These are phyloP conservation scores for Medicago ruthenica DNA, from an alignment of 306 rosid genomes.

Conservation along the genomic window DNA sequence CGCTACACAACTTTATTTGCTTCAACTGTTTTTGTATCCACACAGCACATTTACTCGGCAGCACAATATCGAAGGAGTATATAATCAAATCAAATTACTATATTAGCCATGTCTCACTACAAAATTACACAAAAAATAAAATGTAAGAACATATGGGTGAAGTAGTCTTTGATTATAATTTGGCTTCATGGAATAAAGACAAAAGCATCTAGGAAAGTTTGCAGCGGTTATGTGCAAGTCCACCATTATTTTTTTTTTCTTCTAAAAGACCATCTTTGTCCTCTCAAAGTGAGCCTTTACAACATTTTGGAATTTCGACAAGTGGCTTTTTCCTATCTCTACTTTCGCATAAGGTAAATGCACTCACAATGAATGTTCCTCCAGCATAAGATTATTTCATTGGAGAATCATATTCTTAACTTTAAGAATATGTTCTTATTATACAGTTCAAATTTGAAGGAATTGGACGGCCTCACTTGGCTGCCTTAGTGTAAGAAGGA, in stretches of 20 bases:
- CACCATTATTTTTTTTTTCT: conserved; percentile 10
- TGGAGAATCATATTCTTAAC: neutral
- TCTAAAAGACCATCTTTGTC: conserved; percentile 62
- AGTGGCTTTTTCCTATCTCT: conserved; percentile 38
- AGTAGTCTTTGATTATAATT: neutral
- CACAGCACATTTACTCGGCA: too few species aligned
- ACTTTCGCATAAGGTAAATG: conserved; percentile 46
- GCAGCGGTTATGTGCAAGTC: conserved; percentile 20
- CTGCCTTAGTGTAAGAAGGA: neutral
- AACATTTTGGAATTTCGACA: conserved; percentile 52
- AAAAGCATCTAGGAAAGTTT: conserved; percentile 48
- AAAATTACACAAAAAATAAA: conserved; percentile 3
- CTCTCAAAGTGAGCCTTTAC: conserved; percentile 11
- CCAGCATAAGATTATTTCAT: conserved; percentile 1
- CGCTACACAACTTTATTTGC: too few species aligned
- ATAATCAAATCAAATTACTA: conserved; percentile 36
- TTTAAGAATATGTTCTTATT: neutral
- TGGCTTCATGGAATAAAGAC: conserved; percentile 40
- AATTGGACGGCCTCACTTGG: neutral
- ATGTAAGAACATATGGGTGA: neutral
- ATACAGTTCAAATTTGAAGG: neutral
- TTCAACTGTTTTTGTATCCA: too few species aligned
- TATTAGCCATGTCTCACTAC: neutral
- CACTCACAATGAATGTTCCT: conserved; percentile 39
- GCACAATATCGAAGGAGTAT: neutral